phyloP scores from a whole-genome alignment of 768 basidiomycete genomes.

The Lentinula edodes region DNA sequence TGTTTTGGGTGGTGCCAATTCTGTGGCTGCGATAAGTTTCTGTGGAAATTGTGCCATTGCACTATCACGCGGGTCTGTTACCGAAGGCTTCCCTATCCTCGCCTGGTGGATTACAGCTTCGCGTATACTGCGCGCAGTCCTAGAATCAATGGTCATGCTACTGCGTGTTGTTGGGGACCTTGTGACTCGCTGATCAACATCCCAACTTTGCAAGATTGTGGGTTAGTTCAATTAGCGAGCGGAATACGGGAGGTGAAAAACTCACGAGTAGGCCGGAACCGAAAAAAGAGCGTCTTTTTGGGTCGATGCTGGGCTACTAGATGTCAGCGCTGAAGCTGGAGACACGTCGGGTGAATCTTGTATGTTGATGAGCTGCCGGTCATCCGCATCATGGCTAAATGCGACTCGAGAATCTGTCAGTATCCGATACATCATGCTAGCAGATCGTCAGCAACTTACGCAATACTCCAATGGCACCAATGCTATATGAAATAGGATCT shows the following conservation, averaged over 20 bases:
- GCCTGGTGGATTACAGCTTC: conserved; percentile 19
- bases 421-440: background rate
- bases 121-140: conserved; percentile 13
- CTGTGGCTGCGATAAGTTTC: background rate
- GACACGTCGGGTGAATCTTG: conserved; percentile 7
- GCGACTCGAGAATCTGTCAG: conserved; percentile 7
- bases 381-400: conserved; percentile 8
- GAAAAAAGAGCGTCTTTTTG: too few relatives aligned
- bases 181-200: conserved; percentile 10
- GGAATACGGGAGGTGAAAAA: conserved; percentile 12
- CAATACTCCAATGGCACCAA: conserved; percentile 35
- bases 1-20: background rate
- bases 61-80: background rate
- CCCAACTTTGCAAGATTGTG: background rate
- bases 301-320: too few relatives aligned
- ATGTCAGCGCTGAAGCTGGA: conserved; percentile 5
- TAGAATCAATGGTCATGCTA: conserved; percentile 16
- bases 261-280: background rate
- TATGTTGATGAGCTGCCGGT: background rate
- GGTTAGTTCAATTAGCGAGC: conserved; percentile 11
- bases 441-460: conserved; percentile 20
- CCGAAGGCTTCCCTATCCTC: conserved; percentile 8
- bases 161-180: conserved; percentile 11
- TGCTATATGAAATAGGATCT: conserved; percentile 35
- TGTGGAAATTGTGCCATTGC: background rate